Evolutionary conservation across 2,329 filamentous ascomycete genomes (phyloP).

Genomic region (Colletotrichum sp.): DNA sequence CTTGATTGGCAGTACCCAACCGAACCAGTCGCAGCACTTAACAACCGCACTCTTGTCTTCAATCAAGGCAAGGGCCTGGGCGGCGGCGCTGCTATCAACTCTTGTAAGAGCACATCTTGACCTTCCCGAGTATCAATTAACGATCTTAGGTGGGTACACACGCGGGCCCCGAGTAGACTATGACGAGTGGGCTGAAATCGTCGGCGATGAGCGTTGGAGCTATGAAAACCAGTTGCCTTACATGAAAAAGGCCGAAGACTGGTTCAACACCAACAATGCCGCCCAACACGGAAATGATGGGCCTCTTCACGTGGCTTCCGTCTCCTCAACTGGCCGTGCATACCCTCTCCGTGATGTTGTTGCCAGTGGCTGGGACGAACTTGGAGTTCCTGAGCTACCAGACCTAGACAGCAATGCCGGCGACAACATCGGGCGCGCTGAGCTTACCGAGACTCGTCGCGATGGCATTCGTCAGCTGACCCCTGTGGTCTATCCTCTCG

Average conservation of each 20-base stretch:
- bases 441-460: conserved; percentile 29
- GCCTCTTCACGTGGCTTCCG: conserved; percentile 37
- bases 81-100: conserved; percentile 7
- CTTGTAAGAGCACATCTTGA: not conserved
- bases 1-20: conserved; percentile 40
- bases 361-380: conserved; percentile 43
- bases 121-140: not conserved
- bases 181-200: conserved; percentile 43
- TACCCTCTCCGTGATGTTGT: conserved; percentile 43
- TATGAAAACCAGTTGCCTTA: conserved; percentile 38
- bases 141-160: conserved; percentile 39
- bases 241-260: conserved; percentile 18
- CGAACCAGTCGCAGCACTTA: conserved; percentile 24
- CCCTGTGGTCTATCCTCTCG: conserved; percentile 27
- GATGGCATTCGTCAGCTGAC: conserved; percentile 28
- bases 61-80: conserved; percentile 11
- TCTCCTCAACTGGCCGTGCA: conserved; percentile 33
- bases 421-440: conserved; percentile 35
- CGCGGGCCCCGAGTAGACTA: conserved; percentile 49
- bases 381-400: conserved; percentile 34
- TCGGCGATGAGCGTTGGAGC: conserved; percentile 40
- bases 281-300: conserved; percentile 44
- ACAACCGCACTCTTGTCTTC: not conserved
- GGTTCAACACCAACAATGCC: conserved; percentile 29
- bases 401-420: conserved; percentile 29